A percentile compares a stretch with the other conserved stretches of the same genome.
Evolutionary conservation across 2,329 filamentous ascomycete genomes (phyloP).

Genomic region (Apiospora marii): DNA sequence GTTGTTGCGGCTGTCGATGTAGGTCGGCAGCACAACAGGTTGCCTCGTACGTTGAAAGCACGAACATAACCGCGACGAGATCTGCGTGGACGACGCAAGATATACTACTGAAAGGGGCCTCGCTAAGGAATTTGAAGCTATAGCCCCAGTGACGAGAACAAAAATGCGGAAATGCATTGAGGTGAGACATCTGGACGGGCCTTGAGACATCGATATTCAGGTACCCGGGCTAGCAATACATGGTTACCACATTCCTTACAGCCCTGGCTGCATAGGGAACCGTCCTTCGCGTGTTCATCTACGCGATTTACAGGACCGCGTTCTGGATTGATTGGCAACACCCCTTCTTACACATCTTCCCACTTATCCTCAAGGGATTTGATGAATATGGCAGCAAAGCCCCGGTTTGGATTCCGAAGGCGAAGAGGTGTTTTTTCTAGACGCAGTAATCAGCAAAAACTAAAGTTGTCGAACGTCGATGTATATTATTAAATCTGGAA

Average conservation of each 20-base stretch:
- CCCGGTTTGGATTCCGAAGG: background rate
- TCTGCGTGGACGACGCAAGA: background rate
- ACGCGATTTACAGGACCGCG: background rate
- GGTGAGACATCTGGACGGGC: slow-evolving; percentile 24
- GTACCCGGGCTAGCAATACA: background rate
- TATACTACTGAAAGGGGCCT: background rate
- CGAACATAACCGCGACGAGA: no score
- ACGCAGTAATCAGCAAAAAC: background rate
- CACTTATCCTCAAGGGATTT: background rate
- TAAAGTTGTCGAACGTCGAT: background rate
- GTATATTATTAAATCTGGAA: background rate
- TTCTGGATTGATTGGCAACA: background rate
- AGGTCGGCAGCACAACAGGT: background rate
- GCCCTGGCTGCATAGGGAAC: background rate
- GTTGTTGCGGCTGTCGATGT: background rate
- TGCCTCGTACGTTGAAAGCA: background rate
- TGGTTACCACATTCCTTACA: background rate
- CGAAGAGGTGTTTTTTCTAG: background rate
- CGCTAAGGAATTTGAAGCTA: slow-evolving; percentile 32
- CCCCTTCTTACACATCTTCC: background rate
- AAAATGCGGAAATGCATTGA: slow-evolving; percentile 23
- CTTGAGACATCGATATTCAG: slow-evolving; percentile 26
- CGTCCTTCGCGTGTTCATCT: background rate
- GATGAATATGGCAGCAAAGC: background rate
- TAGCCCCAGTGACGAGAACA: slow-evolving; percentile 30